Base-by-base conservation (phyloP, 345 rosid genomes). In the Pugionium cornutum region DNA sequence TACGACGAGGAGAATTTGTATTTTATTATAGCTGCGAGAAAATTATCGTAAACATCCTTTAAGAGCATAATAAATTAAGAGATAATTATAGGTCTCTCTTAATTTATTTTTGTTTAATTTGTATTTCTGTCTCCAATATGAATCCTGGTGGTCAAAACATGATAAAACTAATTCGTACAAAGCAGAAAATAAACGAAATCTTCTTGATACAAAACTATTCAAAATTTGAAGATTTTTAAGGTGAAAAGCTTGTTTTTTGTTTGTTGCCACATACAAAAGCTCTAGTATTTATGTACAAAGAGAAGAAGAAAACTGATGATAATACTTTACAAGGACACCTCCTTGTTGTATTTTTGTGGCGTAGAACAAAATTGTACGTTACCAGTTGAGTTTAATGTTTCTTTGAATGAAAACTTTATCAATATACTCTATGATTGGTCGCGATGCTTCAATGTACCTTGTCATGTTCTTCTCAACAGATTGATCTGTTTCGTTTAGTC, bases 401-500 rank as follows among this genome's bases (percentile, higher is more conserved):
- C 96, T 85, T 64, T 89, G 73, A 27, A 77, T 73, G 75, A 77
- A 87, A 76, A 89, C 95, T 47, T 72, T 70, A 44, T 91, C 98
- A 43, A 89, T 87, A 81, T 87, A 84, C 27, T 79, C 77, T 48
- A 84, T 82, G 8, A 89, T 81, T 0, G 95, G 89, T 39, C 68
- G 69, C 1, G 89, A 79, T 18, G 90, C 90, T 11, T 79, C 45
- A 61, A 89, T 85, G 64, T 79, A 91, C 80, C 83, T 85, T 55
- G 62, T 79, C 98, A 91, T 87, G 51, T 80, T 89, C 83, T 85
- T 87, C 75, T 82, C 82, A 11, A 90, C 98, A 6, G 98, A 72
- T 39, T 82, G 68, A 68, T 81, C 98, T 26, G 95, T 85, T 84
- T 94, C 99, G 36, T 80, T 72, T 56, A 89, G 97, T 68, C 78